These are phyloP conservation scores for Heterobasidion occidentale DNA, from an alignment of 1,284 basidiomycete species.

Conservation along the genomic window DNA sequence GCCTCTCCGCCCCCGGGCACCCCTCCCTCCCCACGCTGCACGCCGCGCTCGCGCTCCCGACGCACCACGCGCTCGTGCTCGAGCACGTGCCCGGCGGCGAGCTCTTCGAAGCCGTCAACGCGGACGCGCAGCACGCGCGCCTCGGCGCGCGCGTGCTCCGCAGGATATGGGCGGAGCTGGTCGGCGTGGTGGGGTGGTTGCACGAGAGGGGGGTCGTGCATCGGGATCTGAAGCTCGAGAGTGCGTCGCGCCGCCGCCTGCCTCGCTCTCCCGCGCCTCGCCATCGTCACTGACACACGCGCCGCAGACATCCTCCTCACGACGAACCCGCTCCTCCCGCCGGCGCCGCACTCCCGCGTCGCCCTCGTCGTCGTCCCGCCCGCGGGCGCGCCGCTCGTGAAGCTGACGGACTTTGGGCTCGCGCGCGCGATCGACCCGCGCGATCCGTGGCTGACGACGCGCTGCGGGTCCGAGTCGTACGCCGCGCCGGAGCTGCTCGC, in stretches of 20 bases:
- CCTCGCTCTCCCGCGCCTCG: background rate
- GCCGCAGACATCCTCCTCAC: slow-evolving; percentile 47
- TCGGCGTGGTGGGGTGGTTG: slow-evolving; percentile 83
- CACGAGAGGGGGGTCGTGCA: slow-evolving; percentile 84
- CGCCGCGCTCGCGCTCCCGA: slow-evolving; percentile 64
- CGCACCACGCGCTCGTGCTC: slow-evolving; percentile 77
- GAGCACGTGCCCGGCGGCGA: slow-evolving; percentile 80
- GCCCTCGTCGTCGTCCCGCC: no score
- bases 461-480: slow-evolving; percentile 89
- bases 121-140: slow-evolving; percentile 41
- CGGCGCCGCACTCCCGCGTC: no score
- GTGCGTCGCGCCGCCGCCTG: slow-evolving; percentile 37
- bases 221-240: slow-evolving; percentile 92
- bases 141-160: slow-evolving; percentile 57
- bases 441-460: slow-evolving; percentile 69
- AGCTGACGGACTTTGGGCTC: slow-evolving; percentile 88
- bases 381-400: slow-evolving; percentile 55
- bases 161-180: slow-evolving; percentile 76
- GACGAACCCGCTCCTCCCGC: slow-evolving; percentile 24
- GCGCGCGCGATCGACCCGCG: slow-evolving; percentile 76
- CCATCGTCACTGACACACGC: slow-evolving; percentile 6
- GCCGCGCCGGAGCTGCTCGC: slow-evolving; percentile 84
- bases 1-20: slow-evolving; percentile 41
- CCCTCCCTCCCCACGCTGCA: slow-evolving; percentile 69
- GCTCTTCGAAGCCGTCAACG: slow-evolving; percentile 72